Percentiles rank a stretch among this genome's conserved stretches.
Evolutionary conservation across 345 rosid genomes (phyloP).

Genomic region (Nasturtium officinale): DNA sequence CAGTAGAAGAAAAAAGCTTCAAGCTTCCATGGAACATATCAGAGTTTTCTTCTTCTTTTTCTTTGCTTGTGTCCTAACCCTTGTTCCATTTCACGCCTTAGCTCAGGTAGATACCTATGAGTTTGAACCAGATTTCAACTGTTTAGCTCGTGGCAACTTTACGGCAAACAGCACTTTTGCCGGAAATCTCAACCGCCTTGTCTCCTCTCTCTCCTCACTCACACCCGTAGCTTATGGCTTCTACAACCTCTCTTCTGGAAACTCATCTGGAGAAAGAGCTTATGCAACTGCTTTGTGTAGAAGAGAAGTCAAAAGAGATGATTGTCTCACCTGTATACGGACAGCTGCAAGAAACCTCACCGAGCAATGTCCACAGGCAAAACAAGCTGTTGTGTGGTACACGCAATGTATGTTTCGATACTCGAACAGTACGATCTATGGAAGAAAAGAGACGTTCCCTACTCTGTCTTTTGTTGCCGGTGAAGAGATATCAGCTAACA

Average conservation of each 20-base stretch:
- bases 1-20: too few species aligned
- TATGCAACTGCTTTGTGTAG: constrained; percentile 48
- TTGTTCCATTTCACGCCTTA: constrained; percentile 13
- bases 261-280: constrained; percentile 35
- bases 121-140: background rate
- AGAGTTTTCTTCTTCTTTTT: constrained; percentile 9
- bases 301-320: constrained; percentile 47
- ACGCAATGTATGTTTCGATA: constrained; percentile 51
- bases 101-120: constrained; percentile 22
- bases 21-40: constrained; percentile 19
- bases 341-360: constrained; percentile 33
- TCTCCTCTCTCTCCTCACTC: constrained; percentile 33
- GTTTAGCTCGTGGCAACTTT: constrained; percentile 28
- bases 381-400: constrained; percentile 45
- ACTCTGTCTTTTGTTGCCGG: background rate
- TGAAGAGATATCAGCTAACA: constrained; percentile 12
- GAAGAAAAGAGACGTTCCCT: constrained; percentile 27
- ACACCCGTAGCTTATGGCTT: constrained; percentile 38
- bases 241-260: constrained; percentile 39
- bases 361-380: constrained; percentile 22
- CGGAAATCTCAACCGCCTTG: constrained; percentile 30
- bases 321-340: constrained; percentile 45
- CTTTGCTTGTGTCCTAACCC: constrained; percentile 8
- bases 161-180: constrained; percentile 37
- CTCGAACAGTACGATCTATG: constrained; percentile 37